phyloP scores from a whole-genome alignment of 768 basidiomycete genomes.

The Suillus luteus region DNA sequence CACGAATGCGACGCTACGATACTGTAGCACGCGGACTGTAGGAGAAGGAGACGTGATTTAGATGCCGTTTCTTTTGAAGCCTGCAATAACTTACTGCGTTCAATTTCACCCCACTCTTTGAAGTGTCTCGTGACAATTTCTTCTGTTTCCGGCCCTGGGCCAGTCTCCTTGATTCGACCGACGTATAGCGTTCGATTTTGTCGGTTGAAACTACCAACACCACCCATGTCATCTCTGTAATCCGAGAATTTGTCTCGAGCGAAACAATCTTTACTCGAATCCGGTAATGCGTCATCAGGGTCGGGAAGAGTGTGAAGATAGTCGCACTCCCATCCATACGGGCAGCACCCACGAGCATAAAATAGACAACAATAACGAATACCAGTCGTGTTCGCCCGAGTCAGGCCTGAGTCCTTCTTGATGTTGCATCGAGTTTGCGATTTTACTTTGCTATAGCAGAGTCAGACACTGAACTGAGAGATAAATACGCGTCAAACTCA shows the following conservation, averaged over 20 bases:
- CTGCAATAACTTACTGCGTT: constrained; percentile 66
- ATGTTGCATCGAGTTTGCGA: constrained; percentile 92
- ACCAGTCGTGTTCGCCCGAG: constrained; percentile 91
- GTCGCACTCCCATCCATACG: constrained; percentile 98
- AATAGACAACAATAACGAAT: constrained; percentile 94
- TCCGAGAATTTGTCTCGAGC: constrained; percentile 96
- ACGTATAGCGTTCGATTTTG: constrained; percentile 95
- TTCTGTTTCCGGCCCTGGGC: constrained; percentile 86
- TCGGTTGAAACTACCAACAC: constrained; percentile 93
- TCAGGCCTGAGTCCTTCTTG: constrained; percentile 87
- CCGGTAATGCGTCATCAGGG: constrained; percentile 66
- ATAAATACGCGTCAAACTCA: constrained; percentile 38
- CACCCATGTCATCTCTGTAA: constrained; percentile 99
- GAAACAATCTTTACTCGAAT: constrained; percentile 95
- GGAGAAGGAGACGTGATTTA: constrained; percentile 9
- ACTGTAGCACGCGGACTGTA: constrained; percentile 88
- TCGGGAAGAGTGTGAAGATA: constrained; percentile 91
- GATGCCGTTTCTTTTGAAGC: neutral
- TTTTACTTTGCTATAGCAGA: constrained; percentile 74
- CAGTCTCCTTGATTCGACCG: constrained; percentile 91
- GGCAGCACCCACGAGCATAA: constrained; percentile 95
- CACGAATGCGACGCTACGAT: constrained; percentile 95
- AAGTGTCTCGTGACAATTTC: constrained; percentile 91
- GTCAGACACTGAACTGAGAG: constrained; percentile 12
- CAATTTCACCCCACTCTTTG: constrained; percentile 93